Evolutionary conservation across 192 early-diverging fungal genomes (phyloP).

Genomic region (Linnemannia schmuckeri): DNA sequence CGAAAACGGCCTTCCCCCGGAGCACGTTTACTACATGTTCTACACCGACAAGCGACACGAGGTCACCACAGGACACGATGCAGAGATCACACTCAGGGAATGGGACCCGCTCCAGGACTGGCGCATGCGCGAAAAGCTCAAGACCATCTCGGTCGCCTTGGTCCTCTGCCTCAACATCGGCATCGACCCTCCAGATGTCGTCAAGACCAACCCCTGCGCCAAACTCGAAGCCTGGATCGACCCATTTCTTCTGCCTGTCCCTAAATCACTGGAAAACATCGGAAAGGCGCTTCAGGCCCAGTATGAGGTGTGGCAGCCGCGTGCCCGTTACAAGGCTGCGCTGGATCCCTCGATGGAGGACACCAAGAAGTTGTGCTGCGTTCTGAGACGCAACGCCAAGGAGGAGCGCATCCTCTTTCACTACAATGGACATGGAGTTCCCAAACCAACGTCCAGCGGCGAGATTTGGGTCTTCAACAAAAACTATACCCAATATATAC

Average conservation of each 20-base stretch:
- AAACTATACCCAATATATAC: constrained; percentile 98
- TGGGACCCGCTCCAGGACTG: constrained; percentile 64
- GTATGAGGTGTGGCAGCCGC: constrained; percentile 91
- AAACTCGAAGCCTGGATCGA: constrained; percentile 97
- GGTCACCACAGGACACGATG: constrained; percentile 52
- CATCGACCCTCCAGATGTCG: constrained; percentile 94
- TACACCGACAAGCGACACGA: constrained; percentile 71
- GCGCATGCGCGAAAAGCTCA: constrained; percentile 71
- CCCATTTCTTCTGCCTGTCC: constrained; percentile 81
- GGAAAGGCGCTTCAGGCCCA: constrained; percentile 92
- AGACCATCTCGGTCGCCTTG: constrained; percentile 89
- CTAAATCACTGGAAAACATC: constrained; percentile 89
- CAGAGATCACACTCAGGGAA: constrained; percentile 44
- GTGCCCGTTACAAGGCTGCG: constrained; percentile 85
- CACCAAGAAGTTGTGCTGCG: constrained; percentile 89
- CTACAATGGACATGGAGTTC: constrained; percentile 99
- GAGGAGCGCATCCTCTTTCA: constrained; percentile 97
- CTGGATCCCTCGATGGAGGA: constrained; percentile 95
- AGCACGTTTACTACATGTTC: constrained; percentile 61
- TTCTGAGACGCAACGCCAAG: constrained; percentile 86
- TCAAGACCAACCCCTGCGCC: constrained; percentile 88
- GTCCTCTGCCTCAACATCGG: constrained; percentile 96
- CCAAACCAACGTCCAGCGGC: constrained; percentile 91
- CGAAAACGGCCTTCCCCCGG: constrained; percentile 63
- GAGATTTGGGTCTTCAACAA: constrained; percentile 99